These are phyloP conservation scores for Mediolabrus comicus DNA, from an alignment of 108 stramenopile species.

Conservation along the genomic window DNA sequence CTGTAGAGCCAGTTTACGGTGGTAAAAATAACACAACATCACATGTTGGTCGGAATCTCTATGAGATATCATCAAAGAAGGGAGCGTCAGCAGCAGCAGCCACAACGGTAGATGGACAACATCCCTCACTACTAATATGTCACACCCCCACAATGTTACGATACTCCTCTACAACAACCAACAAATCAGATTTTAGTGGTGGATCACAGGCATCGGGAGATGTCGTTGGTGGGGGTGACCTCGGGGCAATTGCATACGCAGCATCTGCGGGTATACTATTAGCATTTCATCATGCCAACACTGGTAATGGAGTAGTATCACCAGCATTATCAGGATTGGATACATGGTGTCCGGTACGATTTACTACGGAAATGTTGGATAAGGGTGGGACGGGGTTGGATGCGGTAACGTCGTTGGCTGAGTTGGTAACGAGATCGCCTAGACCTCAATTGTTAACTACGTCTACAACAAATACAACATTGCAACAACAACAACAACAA, in stretches of 20 bases:
- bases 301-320: neutral
- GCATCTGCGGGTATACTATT: neutral
- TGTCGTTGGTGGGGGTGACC: neutral
- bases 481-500: too few relatives aligned
- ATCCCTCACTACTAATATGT: neutral
- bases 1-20: neutral
- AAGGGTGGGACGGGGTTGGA: neutral
- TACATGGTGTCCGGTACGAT: neutral
- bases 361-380: neutral
- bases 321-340: neutral
- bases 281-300: neutral
- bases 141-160: neutral
- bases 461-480: too few relatives aligned
- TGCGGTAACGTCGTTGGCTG: neutral
- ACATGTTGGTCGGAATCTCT: neutral
- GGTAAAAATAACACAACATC: neutral
- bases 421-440: neutral
- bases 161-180: neutral
- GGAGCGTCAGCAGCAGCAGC: neutral
- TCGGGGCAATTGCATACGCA: neutral
- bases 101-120: neutral
- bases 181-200: neutral
- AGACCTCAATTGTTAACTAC: too few relatives aligned
- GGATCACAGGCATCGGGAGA: neutral
- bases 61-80: neutral